A percentile compares a stretch with the other conserved stretches of the same genome.
These are phyloP conservation scores for Xylaria sp. DNA, from an alignment of 2,329 filamentous ascomycete species.

Conservation along the genomic window DNA sequence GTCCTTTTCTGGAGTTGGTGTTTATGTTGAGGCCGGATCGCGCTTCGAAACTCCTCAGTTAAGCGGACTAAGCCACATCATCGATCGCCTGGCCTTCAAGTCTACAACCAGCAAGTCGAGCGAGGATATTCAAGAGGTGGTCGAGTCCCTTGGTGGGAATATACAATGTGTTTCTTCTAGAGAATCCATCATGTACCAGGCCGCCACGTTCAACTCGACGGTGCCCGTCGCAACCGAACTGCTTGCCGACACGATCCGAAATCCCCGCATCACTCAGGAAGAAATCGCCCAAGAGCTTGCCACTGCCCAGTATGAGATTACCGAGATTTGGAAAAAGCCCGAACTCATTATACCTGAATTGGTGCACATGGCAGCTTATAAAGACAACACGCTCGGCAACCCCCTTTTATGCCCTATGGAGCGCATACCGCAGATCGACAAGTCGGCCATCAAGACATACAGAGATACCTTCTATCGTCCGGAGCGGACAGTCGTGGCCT, in stretches of 20 bases:
- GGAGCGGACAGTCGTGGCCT: slow-evolving; percentile 92
- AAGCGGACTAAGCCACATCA: slow-evolving; percentile 92
- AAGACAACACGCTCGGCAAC: slow-evolving; percentile 95
- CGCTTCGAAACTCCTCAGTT: slow-evolving; percentile 89
- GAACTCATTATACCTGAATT: slow-evolving; percentile 95
- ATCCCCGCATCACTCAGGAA: slow-evolving; percentile 84
- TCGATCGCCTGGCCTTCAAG: slow-evolving; percentile 96
- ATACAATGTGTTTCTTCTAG: slow-evolving; percentile 96
- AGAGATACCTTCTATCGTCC: slow-evolving; percentile 86
- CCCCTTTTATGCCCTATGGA: slow-evolving; percentile 92
- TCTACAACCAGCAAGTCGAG: slow-evolving; percentile 76
- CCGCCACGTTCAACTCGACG: slow-evolving; percentile 94
- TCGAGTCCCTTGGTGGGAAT: slow-evolving; percentile 92
- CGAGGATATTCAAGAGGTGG: slow-evolving; percentile 86
- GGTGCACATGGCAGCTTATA: slow-evolving; percentile 94
- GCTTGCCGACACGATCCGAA: slow-evolving; percentile 91
- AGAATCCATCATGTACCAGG: slow-evolving; percentile 98
- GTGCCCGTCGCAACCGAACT: slow-evolving; percentile 85
- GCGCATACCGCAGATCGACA: slow-evolving; percentile 78
- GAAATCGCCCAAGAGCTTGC: slow-evolving; percentile 89
- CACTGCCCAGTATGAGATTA: slow-evolving; percentile 95
- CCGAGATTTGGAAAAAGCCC: slow-evolving; percentile 97
- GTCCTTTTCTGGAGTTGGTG: slow-evolving; percentile 92
- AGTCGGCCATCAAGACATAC: slow-evolving; percentile 79
- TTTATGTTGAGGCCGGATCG: slow-evolving; percentile 95